Conservation (phyloP, 23 red algal species). For the Gracilariopsis chorda region DNA sequence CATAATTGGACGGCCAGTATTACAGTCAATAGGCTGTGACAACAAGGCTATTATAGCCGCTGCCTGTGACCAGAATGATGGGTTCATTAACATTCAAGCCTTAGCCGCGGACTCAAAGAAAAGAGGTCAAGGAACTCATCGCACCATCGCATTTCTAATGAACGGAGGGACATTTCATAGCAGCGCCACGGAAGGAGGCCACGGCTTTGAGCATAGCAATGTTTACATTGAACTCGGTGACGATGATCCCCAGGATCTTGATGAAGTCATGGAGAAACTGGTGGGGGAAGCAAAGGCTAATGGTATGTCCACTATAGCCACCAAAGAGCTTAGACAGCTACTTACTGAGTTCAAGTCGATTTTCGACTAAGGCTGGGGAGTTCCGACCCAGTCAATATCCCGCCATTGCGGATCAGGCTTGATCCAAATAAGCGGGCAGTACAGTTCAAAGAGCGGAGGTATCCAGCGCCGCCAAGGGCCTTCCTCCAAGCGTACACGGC, state of each 20-base stretch:
- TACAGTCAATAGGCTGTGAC: neutral
- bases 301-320: neutral
- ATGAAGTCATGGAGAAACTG: neutral
- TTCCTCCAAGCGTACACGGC: constrained; percentile 9
- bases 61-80: constrained; percentile 23
- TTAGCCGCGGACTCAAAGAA: too few relatives aligned
- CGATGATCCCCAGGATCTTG: neutral
- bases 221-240: constrained; percentile 11
- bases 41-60: constrained; percentile 10
- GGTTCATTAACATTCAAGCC: neutral
- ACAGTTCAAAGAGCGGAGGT: neutral
- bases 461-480: neutral
- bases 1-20: neutral
- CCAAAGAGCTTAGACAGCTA: neutral
- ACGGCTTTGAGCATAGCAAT: neutral
- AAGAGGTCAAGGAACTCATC: too few relatives aligned
- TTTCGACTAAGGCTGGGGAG: neutral
- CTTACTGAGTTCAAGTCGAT: neutral
- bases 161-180: neutral
- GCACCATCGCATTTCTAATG: too few relatives aligned
- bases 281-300: neutral
- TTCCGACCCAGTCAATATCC: neutral
- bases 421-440: neutral
- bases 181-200: neutral
- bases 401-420: neutral